phyloP scores from a whole-genome alignment of 768 basidiomycete genomes.

The Suillus bovinus region DNA sequence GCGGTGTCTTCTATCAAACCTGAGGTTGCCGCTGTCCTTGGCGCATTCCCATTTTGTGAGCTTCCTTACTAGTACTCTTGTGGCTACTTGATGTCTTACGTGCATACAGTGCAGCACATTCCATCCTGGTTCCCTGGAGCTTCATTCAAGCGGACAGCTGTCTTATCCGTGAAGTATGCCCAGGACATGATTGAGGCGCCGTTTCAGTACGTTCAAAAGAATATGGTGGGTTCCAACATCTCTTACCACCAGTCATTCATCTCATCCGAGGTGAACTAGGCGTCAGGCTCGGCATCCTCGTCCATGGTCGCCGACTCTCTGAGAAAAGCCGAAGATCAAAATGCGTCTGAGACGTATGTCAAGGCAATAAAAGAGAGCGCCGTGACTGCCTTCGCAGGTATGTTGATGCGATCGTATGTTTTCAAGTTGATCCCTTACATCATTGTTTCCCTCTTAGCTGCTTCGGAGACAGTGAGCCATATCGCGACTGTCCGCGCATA shows the following conservation, averaged over 20 bases:
- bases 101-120: slow-evolving; percentile 32
- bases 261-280: slow-evolving; percentile 12
- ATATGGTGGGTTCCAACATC: slow-evolving; percentile 27
- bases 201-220: slow-evolving; percentile 31
- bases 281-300: slow-evolving; percentile 23
- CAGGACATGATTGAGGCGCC: slow-evolving; percentile 30
- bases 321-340: slow-evolving; percentile 13
- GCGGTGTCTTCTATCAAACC: slow-evolving; percentile 24
- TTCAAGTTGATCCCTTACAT: not conserved
- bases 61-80: not conserved
- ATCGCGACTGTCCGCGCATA: not conserved
- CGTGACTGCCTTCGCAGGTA: slow-evolving; percentile 32
- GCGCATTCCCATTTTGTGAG: slow-evolving; percentile 38
- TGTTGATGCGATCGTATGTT: not conserved
- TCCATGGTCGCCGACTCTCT: slow-evolving; percentile 31
- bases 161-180: slow-evolving; percentile 21
- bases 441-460: slow-evolving; percentile 19
- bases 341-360: slow-evolving; percentile 12
- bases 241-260: not conserved
- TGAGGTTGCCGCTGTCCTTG: slow-evolving; percentile 36
- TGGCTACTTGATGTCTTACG: not conserved
- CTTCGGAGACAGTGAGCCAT: slow-evolving; percentile 28
- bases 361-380: slow-evolving; percentile 29
- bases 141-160: slow-evolving; percentile 33
- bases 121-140: slow-evolving; percentile 44